Percentiles rank a stretch among this genome's conserved stretches.
phyloP scores from a whole-genome alignment of 306 rosid genomes.

The Trifolium subterraneum region DNA sequence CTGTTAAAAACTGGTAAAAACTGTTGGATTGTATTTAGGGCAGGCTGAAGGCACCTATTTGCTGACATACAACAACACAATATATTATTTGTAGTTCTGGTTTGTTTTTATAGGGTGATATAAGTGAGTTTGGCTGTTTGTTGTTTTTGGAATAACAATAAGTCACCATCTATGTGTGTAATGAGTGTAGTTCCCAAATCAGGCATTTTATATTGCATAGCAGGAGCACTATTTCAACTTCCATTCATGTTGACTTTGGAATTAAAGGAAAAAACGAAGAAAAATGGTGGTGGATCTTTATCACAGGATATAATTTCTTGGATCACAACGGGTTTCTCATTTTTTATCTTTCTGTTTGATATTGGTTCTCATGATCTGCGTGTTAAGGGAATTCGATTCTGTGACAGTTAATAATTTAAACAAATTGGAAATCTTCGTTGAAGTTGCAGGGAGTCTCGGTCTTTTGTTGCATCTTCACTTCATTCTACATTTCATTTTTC shows the following conservation, averaged over 20 bases:
- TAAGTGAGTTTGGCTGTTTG: not conserved
- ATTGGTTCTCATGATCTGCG: not conserved
- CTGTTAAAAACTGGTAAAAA: too few species aligned
- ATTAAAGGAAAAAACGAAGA: not conserved
- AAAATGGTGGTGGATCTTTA: not conserved
- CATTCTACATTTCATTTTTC: not conserved
- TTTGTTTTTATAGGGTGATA: not conserved
- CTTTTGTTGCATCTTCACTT: not conserved
- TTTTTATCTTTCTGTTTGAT: constrained; percentile 4
- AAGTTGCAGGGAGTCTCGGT: not conserved
- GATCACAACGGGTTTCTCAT: not conserved
- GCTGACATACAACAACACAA: not conserved
- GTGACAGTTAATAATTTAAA: not conserved
- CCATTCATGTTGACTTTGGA: not conserved
- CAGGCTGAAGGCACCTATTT: not conserved
- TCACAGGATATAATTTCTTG: not conserved
- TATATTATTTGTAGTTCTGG: not conserved
- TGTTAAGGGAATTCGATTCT: not conserved
- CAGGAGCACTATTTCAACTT: not conserved
- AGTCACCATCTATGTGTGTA: not conserved
- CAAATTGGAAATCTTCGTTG: not conserved
- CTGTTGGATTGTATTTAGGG: not conserved
- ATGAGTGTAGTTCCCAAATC: not conserved
- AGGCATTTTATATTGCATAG: not conserved
- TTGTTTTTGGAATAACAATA: not conserved